Conservation (phyloP, 768 basidiomycete species). For the Boletus barrowsii region DNA sequence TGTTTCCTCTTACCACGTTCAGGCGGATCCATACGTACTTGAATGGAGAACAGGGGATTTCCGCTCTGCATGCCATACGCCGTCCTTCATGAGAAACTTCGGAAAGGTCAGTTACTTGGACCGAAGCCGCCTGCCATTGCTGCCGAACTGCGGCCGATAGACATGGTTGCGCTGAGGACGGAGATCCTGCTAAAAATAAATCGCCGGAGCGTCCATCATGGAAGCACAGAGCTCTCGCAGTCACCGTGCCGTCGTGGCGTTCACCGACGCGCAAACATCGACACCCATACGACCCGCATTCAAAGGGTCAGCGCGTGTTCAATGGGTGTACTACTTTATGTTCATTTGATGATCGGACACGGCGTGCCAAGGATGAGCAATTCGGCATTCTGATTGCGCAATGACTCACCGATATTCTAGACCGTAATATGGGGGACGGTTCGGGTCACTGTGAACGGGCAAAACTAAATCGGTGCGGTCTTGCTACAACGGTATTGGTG, state of each 20-base stretch:
- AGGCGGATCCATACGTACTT: not conserved
- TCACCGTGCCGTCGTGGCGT: not conserved
- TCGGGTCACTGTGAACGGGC: too few relatives aligned
- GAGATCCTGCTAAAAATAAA: not conserved
- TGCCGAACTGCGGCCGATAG: not conserved
- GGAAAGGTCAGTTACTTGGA: not conserved
- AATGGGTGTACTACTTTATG: too few relatives aligned
- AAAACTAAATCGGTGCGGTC: too few relatives aligned
- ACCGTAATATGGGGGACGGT: too few relatives aligned
- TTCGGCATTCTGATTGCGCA: too few relatives aligned
- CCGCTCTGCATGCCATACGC: conserved; percentile 1
- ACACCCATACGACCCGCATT: too few relatives aligned
- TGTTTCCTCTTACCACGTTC: not conserved
- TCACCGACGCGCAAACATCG: too few relatives aligned
- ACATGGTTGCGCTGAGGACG: not conserved
- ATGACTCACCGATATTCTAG: too few relatives aligned
- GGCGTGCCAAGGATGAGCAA: too few relatives aligned
- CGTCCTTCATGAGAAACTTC: conserved; percentile 1
- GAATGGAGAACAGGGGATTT: not conserved
- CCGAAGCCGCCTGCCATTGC: conserved; percentile 12
- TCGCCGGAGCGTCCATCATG: not conserved
- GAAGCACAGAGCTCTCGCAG: not conserved
- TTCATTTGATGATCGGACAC: too few relatives aligned
- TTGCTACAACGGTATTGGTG: too few relatives aligned
- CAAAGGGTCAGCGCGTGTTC: too few relatives aligned